phyloP scores from a whole-genome alignment of 2,329 filamentous ascomycete species.

The Botrytis deweyae region DNA sequence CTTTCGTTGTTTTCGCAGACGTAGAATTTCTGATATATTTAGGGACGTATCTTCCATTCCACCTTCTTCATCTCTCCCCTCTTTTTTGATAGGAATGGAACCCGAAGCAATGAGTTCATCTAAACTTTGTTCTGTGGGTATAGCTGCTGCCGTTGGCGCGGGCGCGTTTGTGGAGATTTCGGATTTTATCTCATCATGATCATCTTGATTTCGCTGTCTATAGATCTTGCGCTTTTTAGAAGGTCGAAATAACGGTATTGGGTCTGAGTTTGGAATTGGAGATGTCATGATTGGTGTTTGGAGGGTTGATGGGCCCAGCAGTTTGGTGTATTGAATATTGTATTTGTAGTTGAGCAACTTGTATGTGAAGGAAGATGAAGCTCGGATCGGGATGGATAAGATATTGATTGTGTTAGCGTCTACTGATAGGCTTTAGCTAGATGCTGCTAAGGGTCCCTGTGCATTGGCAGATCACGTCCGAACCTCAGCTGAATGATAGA shows the following conservation, averaged over 20 bases:
- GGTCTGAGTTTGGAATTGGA: conserved; percentile 13
- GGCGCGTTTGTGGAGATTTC: conserved; percentile 18
- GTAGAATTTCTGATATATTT: conserved; percentile 52
- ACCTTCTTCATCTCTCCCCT: conserved; percentile 36
- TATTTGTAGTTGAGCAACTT: neutral
- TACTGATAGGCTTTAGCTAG: conserved; percentile 2
- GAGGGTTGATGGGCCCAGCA: neutral
- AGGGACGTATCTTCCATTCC: conserved; percentile 34
- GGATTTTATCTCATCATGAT: conserved; percentile 32
- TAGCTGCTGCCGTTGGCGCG: conserved; percentile 21
- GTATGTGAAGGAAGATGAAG: neutral
- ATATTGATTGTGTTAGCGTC: conserved; percentile 3
- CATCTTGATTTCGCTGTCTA: conserved; percentile 48
- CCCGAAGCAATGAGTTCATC: conserved; percentile 36
- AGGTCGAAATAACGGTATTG: conserved; percentile 47
- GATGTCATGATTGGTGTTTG: conserved; percentile 19
- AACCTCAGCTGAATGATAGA: neutral
- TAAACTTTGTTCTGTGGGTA: conserved; percentile 30
- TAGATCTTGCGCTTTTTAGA: conserved; percentile 61
- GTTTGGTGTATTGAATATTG: neutral
- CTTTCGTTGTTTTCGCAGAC: conserved; percentile 50
- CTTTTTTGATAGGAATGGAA: conserved; percentile 19
- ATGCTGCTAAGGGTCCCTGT: neutral
- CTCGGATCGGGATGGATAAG: neutral
- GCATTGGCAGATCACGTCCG: neutral